Conservation (phyloP, 208 protist genomes). For the Trypanosoma vivax region DNA sequence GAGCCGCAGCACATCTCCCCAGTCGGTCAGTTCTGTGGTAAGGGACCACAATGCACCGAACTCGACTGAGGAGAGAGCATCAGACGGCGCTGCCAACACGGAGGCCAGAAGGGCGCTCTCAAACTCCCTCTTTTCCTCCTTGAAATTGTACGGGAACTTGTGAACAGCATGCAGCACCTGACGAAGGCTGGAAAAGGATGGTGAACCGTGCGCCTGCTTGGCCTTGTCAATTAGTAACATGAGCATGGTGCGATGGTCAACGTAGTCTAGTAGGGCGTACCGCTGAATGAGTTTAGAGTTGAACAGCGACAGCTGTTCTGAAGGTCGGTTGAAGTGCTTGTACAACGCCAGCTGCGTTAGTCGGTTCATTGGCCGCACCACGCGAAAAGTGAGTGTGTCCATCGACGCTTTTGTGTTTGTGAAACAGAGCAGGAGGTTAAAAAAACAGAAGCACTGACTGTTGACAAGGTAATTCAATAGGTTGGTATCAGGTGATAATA, state of each 20-base stretch:
- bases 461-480: too few relatives aligned
- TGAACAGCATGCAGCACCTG: conserved; percentile 29
- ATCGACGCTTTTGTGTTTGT: conserved; percentile 19
- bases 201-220: neutral
- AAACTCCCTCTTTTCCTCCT: conserved; percentile 14
- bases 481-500: neutral
- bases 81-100: conserved; percentile 15
- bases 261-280: conserved; percentile 46
- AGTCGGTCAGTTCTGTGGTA: conserved; percentile 21
- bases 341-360: conserved; percentile 34
- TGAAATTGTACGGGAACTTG: conserved; percentile 28
- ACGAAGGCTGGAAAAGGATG: conserved; percentile 6
- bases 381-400: conserved; percentile 44
- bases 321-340: neutral
- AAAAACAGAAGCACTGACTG: neutral
- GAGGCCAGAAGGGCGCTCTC: conserved; percentile 19
- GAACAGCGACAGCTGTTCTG: conserved; percentile 16
- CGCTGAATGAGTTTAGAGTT: conserved; percentile 32
- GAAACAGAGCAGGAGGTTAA: conserved; percentile 3
- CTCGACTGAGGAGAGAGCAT: conserved; percentile 21
- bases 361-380: conserved; percentile 38
- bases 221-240: conserved; percentile 15
- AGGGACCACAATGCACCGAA: conserved; percentile 32
- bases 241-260: conserved; percentile 43
- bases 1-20: conserved; percentile 32